phyloP scores from a whole-genome alignment of 2,329 filamentous ascomycete species.

The Aspergillus sojae region DNA sequence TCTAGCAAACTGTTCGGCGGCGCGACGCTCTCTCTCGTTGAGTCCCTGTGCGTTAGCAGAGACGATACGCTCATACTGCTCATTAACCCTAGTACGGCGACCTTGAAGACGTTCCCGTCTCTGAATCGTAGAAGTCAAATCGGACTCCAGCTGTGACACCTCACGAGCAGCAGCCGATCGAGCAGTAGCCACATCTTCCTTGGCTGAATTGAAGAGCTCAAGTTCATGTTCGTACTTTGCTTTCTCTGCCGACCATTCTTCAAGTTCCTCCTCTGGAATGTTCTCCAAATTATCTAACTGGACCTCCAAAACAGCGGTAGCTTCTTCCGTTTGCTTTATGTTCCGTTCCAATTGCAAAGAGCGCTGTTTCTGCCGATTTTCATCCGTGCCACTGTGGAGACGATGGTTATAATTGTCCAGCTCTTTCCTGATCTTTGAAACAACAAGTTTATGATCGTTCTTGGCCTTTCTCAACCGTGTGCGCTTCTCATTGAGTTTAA shows the following conservation, averaged over 20 bases:
- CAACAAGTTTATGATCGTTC: constrained; percentile 62
- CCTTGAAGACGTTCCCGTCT: constrained; percentile 63
- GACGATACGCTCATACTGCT: constrained; percentile 63
- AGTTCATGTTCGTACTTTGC: constrained; percentile 57
- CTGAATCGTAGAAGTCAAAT: constrained; percentile 55
- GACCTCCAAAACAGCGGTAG: constrained; percentile 55
- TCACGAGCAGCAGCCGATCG: constrained; percentile 57
- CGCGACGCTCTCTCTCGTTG: constrained; percentile 56
- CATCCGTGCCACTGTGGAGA: constrained; percentile 61
- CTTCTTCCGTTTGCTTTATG: constrained; percentile 65
- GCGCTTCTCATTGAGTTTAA: constrained; percentile 61
- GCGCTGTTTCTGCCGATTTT: constrained; percentile 64
- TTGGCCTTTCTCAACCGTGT: constrained; percentile 61
- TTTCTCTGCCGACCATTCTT: constrained; percentile 57
- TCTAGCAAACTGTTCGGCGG: constrained; percentile 49
- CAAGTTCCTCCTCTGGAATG: constrained; percentile 59
- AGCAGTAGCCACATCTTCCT: constrained; percentile 53
- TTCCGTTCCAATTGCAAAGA: constrained; percentile 64
- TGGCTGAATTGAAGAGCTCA: constrained; percentile 53
- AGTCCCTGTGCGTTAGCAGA: constrained; percentile 61
- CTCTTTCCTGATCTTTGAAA: constrained; percentile 63
- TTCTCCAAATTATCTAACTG: constrained; percentile 59
- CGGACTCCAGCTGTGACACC: constrained; percentile 54
- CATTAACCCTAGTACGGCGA: constrained; percentile 60
- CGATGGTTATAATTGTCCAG: constrained; percentile 61